Evolutionary conservation across 352 stramenopile species (phyloP).

Genomic region (Globisporangium radiosum): DNA sequence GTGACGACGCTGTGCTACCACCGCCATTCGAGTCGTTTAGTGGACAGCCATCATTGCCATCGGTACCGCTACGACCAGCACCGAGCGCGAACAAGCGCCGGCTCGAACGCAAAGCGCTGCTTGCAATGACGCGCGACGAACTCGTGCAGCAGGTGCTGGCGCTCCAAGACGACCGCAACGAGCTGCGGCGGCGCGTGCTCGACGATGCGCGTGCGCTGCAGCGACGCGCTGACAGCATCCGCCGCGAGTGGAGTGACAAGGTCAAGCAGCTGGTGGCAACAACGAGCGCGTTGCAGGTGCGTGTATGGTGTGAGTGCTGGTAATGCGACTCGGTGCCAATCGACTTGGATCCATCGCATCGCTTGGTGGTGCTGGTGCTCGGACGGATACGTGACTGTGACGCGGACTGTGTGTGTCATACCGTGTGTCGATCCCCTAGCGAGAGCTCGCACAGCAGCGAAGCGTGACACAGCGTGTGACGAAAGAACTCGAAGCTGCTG

Average conservation of each 20-base stretch:
- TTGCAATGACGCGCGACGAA: conserved; percentile 31
- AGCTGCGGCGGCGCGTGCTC: conserved; percentile 29
- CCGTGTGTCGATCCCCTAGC: conserved; percentile 9
- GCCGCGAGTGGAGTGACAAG: conserved; percentile 42
- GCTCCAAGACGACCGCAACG: conserved; percentile 34
- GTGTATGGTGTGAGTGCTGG: background rate
- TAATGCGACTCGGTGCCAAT: no score
- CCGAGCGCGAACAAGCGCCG: background rate
- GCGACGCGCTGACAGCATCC: conserved; percentile 27
- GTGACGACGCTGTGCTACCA: background rate
- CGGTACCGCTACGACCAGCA: background rate
- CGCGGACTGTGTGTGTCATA: background rate
- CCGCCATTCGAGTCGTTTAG: conserved; percentile 1
- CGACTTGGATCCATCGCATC: no score
- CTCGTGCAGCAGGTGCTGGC: conserved; percentile 31
- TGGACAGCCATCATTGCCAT: background rate
- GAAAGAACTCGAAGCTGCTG: conserved; percentile 19
- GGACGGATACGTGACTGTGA: no score
- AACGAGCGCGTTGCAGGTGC: conserved; percentile 34
- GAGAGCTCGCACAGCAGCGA: conserved; percentile 14
- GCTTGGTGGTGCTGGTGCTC: no score
- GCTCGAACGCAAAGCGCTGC: conserved; percentile 16
- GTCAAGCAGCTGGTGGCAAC: conserved; percentile 23
- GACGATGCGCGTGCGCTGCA: conserved; percentile 39
- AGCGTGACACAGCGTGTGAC: conserved; percentile 10